Evolutionary conservation across 2,329 filamentous ascomycete species (phyloP), one percentile per base, ranked within the genome.

Genomic region (Gnomoniopsis smithogilvyi): DNA sequence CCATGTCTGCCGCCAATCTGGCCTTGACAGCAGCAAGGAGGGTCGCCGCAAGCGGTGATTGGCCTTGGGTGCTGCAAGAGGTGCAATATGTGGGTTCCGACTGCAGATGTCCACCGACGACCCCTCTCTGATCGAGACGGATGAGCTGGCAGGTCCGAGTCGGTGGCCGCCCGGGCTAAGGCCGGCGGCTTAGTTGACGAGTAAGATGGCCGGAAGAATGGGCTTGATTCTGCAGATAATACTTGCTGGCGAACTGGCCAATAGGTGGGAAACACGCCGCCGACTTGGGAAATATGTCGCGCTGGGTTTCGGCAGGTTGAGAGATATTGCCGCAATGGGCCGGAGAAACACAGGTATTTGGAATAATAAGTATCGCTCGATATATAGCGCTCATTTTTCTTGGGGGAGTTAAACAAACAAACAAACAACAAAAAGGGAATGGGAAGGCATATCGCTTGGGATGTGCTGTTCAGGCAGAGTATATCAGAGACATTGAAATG

Each of bases 111-210:
- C 19, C 19, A 10, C 43, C 45, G 8, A 19, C 19, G 45, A 47
- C 34, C 53, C 53, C 46, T 47, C 33, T 26, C 33, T 15, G 21
- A 19, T 34, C 34, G 38, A 43, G 51, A 33, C 51, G 38, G 54
- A 56, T 56, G 54, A 51, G 54, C 33, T 56, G 54, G 54, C 54
- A 56, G 47, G 24, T 34, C 51, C 26, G 51, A 21, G 24, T 54
- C 52, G 52, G 52, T 47, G 52, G 41, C 52, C 26, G 46, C 47
- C 36, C 47, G 47, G 47, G 33, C 36, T 48, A 30, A 24, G 47
- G 21, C 34, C 54, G 54, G 36, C 54, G 54, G 36, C 22, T 41
- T 17, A 41, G 24, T 50, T 38, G 47, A 43, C 46, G 46, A 50
- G 43, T 50, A 47, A 34, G 33, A 56, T n/a, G 47, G 10, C 19